A percentile compares a stretch with the other conserved stretches of the same genome.
Conservation (phyloP, 352 stramenopile genomes). For the Achlya hypogyna region DNA sequence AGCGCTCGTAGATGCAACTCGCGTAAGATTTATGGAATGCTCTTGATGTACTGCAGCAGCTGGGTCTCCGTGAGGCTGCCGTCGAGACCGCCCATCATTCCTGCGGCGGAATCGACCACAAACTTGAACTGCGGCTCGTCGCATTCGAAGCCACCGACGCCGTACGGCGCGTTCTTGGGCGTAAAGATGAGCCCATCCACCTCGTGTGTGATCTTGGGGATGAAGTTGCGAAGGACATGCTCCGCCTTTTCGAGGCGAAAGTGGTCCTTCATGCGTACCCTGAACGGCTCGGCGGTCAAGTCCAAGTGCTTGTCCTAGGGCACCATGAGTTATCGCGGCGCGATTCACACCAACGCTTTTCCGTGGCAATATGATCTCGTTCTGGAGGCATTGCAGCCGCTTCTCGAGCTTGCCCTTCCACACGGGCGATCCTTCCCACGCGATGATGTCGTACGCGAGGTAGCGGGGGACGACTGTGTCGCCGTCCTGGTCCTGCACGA, state of each 20-base stretch:
- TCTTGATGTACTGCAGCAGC: slow-evolving; percentile 70
- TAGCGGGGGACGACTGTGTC: slow-evolving; percentile 65
- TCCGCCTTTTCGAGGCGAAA: slow-evolving; percentile 81
- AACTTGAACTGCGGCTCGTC: slow-evolving; percentile 86
- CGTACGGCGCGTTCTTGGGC: slow-evolving; percentile 72
- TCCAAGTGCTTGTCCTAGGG: slow-evolving; percentile 64
- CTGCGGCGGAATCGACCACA: slow-evolving; percentile 35
- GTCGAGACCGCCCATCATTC: slow-evolving; percentile 69
- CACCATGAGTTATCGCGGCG: neutral
- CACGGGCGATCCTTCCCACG: slow-evolving; percentile 64
- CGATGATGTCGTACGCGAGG: slow-evolving; percentile 75
- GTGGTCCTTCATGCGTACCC: slow-evolving; percentile 85
- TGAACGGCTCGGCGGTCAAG: slow-evolving; percentile 73
- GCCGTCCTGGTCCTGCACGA: slow-evolving; percentile 80
- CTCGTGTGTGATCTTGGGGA: slow-evolving; percentile 77
- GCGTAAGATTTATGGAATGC: slow-evolving; percentile 37
- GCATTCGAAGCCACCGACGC: slow-evolving; percentile 73
- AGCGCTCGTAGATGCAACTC: slow-evolving; percentile 21
- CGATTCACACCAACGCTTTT: slow-evolving; percentile 51
- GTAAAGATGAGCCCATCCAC: slow-evolving; percentile 84
- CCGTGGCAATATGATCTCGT: slow-evolving; percentile 79
- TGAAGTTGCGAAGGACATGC: slow-evolving; percentile 78
- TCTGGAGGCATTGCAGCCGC: slow-evolving; percentile 78
- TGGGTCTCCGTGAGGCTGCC: slow-evolving; percentile 70
- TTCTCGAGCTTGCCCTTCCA: slow-evolving; percentile 86